These are phyloP conservation scores for Fusarium sp. DNA, from an alignment of 2,329 filamentous ascomycete species.

Conservation along the genomic window DNA sequence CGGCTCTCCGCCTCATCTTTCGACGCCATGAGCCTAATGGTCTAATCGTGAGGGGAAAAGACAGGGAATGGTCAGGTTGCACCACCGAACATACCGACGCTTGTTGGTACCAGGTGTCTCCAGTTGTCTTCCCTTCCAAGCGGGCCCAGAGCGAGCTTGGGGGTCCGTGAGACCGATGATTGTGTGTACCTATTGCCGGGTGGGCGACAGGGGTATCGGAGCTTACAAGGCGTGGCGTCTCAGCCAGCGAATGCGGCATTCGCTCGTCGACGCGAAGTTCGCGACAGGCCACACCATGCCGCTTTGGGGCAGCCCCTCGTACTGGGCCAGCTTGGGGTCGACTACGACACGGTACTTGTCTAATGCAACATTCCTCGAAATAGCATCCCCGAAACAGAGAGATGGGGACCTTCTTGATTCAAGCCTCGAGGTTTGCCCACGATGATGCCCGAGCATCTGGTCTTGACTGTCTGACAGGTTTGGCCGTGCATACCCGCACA, in stretches of 20 bases:
- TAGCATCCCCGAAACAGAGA: conserved; percentile 5
- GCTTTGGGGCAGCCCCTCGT: conserved; percentile 15
- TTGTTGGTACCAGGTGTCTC: conserved; percentile 16
- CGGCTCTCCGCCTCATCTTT: conserved; percentile 22
- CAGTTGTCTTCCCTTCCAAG: conserved; percentile 9
- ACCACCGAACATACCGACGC: conserved; percentile 32
- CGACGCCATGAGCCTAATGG: conserved; percentile 21
- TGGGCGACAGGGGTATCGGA: conserved; percentile 26
- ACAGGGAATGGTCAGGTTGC: conserved; percentile 16
- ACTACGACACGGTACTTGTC: conserved; percentile 18
- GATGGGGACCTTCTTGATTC: neutral
- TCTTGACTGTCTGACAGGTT: neutral
- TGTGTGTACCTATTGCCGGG: conserved; percentile 3
- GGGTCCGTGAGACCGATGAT: conserved; percentile 1
- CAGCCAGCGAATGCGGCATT: conserved; percentile 19
- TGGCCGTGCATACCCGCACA: neutral
- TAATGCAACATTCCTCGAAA: conserved; percentile 18
- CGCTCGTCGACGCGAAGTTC: conserved; percentile 29
- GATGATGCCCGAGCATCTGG: neutral
- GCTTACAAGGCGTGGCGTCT: conserved; percentile 24
- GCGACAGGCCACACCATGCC: conserved; percentile 28
- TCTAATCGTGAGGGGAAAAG: conserved; percentile 24
- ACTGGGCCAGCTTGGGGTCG: conserved; percentile 17
- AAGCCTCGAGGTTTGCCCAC: neutral
- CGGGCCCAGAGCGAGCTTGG: conserved; percentile 6